phyloP scores from a whole-genome alignment of 2,329 filamentous ascomycete species.

The Clarireedia homoeocarpa region DNA sequence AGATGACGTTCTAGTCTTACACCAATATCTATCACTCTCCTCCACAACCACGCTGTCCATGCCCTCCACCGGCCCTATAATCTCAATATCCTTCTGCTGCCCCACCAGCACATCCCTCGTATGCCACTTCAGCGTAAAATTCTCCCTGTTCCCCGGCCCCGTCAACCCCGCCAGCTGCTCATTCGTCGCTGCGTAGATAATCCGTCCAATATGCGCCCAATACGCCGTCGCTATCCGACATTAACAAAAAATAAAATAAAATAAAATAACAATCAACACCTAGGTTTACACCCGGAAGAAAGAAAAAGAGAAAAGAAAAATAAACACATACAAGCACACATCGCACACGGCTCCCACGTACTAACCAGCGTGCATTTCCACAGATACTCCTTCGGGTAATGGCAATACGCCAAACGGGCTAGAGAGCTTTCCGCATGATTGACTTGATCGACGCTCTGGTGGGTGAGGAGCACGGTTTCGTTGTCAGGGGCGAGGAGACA shows the following conservation, averaged over 20 bases:
- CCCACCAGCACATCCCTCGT: constrained; percentile 39
- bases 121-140: constrained; percentile 43
- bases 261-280: too few species aligned
- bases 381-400: constrained; percentile 41
- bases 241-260: not conserved
- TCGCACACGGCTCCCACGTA: constrained; percentile 49
- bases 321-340: constrained; percentile 35
- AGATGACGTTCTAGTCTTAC: constrained; percentile 20
- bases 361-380: constrained; percentile 42
- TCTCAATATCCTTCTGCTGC: constrained; percentile 42
- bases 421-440: constrained; percentile 44
- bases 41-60: constrained; percentile 38
- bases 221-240: constrained; percentile 32
- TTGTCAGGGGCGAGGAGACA: constrained; percentile 43
- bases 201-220: constrained; percentile 45
- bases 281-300: too few species aligned
- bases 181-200: constrained; percentile 44
- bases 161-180: constrained; percentile 38
- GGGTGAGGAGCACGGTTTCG: constrained; percentile 38
- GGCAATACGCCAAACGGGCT: constrained; percentile 39
- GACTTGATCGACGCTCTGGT: constrained; percentile 44
- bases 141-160: constrained; percentile 41
- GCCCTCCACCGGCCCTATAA: constrained; percentile 39
- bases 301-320: not conserved
- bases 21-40: constrained; percentile 41